These are phyloP conservation scores for Rhodomyrtus psidioides DNA, from an alignment of 441 rosid genomes.

Conservation along the genomic window DNA sequence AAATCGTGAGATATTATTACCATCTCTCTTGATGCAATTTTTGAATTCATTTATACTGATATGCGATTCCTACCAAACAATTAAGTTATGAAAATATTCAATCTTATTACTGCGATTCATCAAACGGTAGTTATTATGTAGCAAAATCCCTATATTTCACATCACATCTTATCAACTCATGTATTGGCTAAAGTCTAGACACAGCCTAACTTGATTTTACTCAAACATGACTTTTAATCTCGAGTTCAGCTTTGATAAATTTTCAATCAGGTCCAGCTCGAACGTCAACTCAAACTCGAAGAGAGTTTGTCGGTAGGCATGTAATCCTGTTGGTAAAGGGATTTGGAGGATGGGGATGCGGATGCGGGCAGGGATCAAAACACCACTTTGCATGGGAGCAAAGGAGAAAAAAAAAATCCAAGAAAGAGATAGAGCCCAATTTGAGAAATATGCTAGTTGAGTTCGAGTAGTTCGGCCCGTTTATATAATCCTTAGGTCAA, in stretches of 20 bases:
- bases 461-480: too few species aligned
- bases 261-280: neutral
- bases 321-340: too few species aligned
- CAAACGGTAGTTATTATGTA: rapidly evolving
- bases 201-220: neutral
- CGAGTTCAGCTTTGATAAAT: neutral
- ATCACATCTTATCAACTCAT: too few species aligned
- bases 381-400: too few species aligned
- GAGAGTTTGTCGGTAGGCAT: too few species aligned
- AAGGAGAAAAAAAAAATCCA: too few species aligned
- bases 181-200: rapidly evolving
- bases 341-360: too few species aligned
- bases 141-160: neutral
- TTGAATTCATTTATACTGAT: neutral
- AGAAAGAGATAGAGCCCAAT: too few species aligned
- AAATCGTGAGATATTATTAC: too few species aligned
- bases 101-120: neutral
- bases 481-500: too few species aligned
- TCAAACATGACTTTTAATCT: neutral
- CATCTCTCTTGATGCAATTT: neutral
- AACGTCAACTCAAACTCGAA: neutral
- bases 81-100: neutral
- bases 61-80: neutral
- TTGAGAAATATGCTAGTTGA: too few species aligned
- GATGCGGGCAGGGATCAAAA: too few species aligned